Evolutionary conservation across 164 flowering plant species (phyloP).

Genomic region (Cinnamomum micranthum): DNA sequence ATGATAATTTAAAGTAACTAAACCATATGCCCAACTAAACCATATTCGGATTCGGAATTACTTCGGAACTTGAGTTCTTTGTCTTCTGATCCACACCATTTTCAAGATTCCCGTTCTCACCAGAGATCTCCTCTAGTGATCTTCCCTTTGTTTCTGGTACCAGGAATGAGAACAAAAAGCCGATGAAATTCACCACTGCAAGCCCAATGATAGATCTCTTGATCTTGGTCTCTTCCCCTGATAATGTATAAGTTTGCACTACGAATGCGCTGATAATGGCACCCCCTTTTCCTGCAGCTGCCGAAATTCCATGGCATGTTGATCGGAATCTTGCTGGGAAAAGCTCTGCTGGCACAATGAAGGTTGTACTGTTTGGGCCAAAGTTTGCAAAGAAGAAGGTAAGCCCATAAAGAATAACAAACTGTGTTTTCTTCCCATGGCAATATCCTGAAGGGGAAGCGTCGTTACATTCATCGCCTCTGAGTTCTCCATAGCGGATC

Average conservation of each 20-base stretch:
- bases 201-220: constrained; percentile 33
- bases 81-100: not conserved
- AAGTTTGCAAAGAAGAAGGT: constrained; percentile 57
- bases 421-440: constrained; percentile 16
- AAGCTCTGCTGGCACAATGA: constrained; percentile 50
- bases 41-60: not conserved
- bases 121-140: constrained; percentile 28
- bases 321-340: constrained; percentile 53
- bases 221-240: constrained; percentile 3
- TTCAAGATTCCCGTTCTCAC: not conserved
- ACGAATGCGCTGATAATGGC: constrained; percentile 39
- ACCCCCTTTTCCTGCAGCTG: constrained; percentile 44
- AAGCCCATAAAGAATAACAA: constrained; percentile 29
- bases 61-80: not conserved
- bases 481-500: constrained; percentile 20
- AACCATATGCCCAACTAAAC: not conserved
- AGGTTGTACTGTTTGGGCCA: constrained; percentile 55
- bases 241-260: constrained; percentile 18
- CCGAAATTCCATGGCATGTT: constrained; percentile 47
- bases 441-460: constrained; percentile 18
- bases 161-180: constrained; percentile 44
- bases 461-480: constrained; percentile 15
- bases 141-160: constrained; percentile 47
- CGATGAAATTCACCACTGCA: constrained; percentile 32
- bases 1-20: too few species aligned